phyloP scores from a whole-genome alignment of 768 basidiomycete genomes.

The Trametes meyenii region DNA sequence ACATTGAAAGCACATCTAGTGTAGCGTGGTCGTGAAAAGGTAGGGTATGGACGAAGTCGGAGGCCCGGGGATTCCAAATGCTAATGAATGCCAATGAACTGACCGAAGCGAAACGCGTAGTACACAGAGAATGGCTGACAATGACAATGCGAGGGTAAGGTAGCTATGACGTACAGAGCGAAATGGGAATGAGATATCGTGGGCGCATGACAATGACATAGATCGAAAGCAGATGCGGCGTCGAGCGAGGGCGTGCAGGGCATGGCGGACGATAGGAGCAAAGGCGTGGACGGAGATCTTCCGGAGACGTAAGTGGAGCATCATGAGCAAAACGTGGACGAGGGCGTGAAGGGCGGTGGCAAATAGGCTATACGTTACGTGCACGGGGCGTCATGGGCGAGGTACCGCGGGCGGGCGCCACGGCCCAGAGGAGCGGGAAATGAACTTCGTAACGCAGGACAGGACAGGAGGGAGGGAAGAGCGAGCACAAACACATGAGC shows the following conservation, averaged over 20 bases:
- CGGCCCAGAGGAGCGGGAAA: conserved; percentile 9
- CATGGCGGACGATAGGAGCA: not conserved
- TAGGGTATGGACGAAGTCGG: not conserved
- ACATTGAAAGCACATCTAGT: conserved; percentile 12
- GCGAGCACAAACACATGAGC: conserved; percentile 7
- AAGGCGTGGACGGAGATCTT: conserved; percentile 4
- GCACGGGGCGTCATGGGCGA: conserved; percentile 6
- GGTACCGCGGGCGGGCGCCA: not conserved
- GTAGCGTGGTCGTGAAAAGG: not conserved
- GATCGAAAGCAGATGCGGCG: conserved; percentile 18
- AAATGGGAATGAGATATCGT: not conserved
- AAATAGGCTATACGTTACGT: conserved; percentile 24
- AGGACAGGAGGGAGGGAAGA: not conserved
- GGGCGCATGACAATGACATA: conserved; percentile 1
- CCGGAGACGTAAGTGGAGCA: not conserved
- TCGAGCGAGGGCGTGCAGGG: conserved; percentile 2
- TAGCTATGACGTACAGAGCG: conserved; percentile 20
- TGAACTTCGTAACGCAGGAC: conserved; percentile 2
- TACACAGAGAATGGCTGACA: not conserved
- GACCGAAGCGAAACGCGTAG: not conserved
- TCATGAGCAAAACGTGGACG: not conserved
- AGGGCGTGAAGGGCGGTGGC: not conserved
- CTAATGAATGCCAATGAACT: not conserved
- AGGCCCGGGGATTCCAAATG: not conserved
- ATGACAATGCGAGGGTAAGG: conserved; percentile 4